Conservation (phyloP, 768 basidiomycete genomes). For the Hygrocybe coccinea region DNA sequence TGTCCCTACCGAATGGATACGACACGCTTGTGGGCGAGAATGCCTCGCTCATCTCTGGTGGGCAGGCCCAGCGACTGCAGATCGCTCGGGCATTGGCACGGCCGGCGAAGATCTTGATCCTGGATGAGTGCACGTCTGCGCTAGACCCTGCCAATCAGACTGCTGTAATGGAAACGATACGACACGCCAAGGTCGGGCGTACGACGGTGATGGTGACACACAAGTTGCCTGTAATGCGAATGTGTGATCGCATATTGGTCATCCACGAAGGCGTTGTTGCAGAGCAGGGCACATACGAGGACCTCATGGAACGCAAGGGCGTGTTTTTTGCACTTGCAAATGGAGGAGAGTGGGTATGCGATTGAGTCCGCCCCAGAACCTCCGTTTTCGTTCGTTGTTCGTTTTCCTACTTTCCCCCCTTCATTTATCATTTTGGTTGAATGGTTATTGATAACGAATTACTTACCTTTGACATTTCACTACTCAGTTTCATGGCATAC, state of each 20-base stretch:
- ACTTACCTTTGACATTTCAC: no score
- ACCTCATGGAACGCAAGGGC: constrained; percentile 61
- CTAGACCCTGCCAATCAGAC: constrained; percentile 82
- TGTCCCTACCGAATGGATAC: constrained; percentile 75
- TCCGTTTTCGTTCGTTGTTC: no score
- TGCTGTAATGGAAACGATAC: constrained; percentile 74
- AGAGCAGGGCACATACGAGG: constrained; percentile 74
- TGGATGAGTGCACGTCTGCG: constrained; percentile 96
- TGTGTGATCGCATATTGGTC: constrained; percentile 87
- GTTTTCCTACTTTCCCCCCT: no score
- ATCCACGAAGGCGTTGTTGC: constrained; percentile 70
- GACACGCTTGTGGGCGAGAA: constrained; percentile 88
- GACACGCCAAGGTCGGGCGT: constrained; percentile 54
- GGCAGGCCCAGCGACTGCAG: constrained; percentile 89
- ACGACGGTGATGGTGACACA: constrained; percentile 94
- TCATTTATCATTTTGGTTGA: no score
- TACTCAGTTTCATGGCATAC: no score
- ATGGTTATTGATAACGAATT: no score
- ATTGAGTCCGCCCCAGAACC: neutral
- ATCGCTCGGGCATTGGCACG: constrained; percentile 89
- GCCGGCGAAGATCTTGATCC: constrained; percentile 64
- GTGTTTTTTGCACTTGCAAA: constrained; percentile 73
- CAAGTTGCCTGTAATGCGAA: constrained; percentile 82
- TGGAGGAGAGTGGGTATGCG: constrained; percentile 58
- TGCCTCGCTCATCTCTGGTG: constrained; percentile 85